Conservation (phyloP, 2,329 filamentous ascomycete genomes). For the Penicillium sp. region DNA sequence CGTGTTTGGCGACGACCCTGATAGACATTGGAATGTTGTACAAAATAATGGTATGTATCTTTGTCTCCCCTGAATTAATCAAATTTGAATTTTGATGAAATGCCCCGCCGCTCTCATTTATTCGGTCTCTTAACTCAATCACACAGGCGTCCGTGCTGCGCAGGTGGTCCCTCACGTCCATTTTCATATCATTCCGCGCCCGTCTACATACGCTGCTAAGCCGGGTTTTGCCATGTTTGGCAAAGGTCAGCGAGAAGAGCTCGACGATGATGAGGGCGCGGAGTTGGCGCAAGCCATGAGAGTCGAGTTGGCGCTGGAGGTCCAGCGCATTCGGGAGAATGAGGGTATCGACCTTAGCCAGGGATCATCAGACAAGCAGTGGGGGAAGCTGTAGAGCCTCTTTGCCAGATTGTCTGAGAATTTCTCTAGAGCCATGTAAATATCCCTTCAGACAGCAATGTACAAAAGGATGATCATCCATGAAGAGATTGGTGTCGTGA, state of each 20-base stretch:
- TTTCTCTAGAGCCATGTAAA: not conserved
- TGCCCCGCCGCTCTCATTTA: not conserved
- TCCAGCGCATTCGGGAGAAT: conserved; percentile 33
- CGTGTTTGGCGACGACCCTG: conserved; percentile 52
- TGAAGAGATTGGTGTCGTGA: not conserved
- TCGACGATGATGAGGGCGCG: conserved; percentile 48
- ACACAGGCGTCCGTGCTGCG: conserved; percentile 70
- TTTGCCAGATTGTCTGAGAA: not conserved
- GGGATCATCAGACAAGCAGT: conserved; percentile 6
- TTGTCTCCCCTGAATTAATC: not conserved
- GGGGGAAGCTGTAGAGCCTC: conserved; percentile 21
- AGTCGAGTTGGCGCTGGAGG: conserved; percentile 37
- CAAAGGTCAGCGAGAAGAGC: conserved; percentile 46
- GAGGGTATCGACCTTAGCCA: conserved; percentile 39
- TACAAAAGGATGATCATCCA: not conserved
- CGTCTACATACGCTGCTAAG: conserved; percentile 42
- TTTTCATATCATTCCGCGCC: conserved; percentile 89
- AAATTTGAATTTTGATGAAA: not conserved
- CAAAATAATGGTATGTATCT: conserved; percentile 74
- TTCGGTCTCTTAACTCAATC: conserved; percentile 4
- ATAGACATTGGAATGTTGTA: conserved; percentile 85
- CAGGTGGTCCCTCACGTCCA: conserved; percentile 94
- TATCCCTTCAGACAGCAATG: not conserved
- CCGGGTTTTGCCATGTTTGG: conserved; percentile 48
- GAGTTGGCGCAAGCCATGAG: conserved; percentile 38